A percentile compares a stretch with the other conserved stretches of the same genome.
Conservation (phyloP, 805 yeast genomes). For the Lachancea lanzarotensis region DNA sequence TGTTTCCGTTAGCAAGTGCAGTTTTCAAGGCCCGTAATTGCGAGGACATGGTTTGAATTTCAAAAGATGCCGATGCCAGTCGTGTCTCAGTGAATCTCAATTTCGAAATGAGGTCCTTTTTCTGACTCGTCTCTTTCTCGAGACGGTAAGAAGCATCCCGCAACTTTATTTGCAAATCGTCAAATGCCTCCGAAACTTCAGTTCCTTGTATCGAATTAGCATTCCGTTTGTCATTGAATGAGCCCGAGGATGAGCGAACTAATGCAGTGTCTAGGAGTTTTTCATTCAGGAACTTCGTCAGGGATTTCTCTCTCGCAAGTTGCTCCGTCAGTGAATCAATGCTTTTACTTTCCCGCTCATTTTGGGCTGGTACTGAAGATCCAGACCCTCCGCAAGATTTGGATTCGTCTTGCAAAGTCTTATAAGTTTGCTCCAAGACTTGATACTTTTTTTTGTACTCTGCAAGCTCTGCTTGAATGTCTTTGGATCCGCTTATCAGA, state of each 20-base stretch:
- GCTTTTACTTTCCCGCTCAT: slow-evolving; percentile 22
- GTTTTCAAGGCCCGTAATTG: slow-evolving; percentile 36
- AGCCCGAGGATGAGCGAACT: slow-evolving; percentile 21
- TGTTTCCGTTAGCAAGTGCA: slow-evolving; percentile 21
- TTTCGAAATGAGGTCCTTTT: slow-evolving; percentile 47
- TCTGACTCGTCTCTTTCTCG: slow-evolving; percentile 40
- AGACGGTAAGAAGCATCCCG: slow-evolving; percentile 46
- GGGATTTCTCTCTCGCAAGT: slow-evolving; percentile 32
- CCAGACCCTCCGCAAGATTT: background rate
- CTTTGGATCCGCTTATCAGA: slow-evolving; percentile 24
- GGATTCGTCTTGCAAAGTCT: slow-evolving; percentile 18
- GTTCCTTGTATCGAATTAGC: slow-evolving; percentile 3
- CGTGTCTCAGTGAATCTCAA: slow-evolving; percentile 54
- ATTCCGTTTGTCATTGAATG: slow-evolving; percentile 23
- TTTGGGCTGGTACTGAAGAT: slow-evolving; percentile 32
- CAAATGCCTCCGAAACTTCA: slow-evolving; percentile 34
- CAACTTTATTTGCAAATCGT: slow-evolving; percentile 43
- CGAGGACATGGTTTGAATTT: slow-evolving; percentile 43
- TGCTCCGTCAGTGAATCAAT: slow-evolving; percentile 38
- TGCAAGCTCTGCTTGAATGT: slow-evolving; percentile 23
- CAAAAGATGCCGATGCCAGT: slow-evolving; percentile 58
- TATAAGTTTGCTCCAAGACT: slow-evolving; percentile 39
- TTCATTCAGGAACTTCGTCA: slow-evolving; percentile 27
- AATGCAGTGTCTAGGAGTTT: slow-evolving; percentile 23
- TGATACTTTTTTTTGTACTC: slow-evolving; percentile 24